Evolutionary conservation across 2,329 filamentous ascomycete species (phyloP).

Genomic region (Penicillium oxalicum): DNA sequence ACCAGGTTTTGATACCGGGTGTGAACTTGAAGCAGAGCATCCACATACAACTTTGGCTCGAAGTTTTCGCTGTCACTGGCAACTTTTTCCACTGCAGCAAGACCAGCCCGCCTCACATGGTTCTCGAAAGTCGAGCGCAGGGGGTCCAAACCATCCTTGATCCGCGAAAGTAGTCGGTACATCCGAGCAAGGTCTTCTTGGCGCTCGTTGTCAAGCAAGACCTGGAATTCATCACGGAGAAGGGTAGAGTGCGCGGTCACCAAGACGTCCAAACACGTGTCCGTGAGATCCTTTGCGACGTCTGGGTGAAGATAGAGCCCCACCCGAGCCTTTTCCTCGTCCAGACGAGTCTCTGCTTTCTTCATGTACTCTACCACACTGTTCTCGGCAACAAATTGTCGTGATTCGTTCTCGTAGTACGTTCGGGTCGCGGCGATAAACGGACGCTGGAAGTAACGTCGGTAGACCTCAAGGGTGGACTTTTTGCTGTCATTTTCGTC

Average conservation of each 20-base stretch:
- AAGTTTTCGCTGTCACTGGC: constrained; percentile 80
- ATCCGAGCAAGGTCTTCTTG: constrained; percentile 94
- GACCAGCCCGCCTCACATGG: constrained; percentile 84
- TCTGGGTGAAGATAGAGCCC: constrained; percentile 86
- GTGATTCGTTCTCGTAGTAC: constrained; percentile 90
- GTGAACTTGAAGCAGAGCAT: constrained; percentile 89
- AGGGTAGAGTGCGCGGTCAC: constrained; percentile 81
- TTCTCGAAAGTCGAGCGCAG: constrained; percentile 81
- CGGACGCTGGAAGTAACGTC: constrained; percentile 83
- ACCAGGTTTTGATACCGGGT: constrained; percentile 88
- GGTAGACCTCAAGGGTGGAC: constrained; percentile 91
- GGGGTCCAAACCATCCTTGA: constrained; percentile 85
- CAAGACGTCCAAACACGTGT: constrained; percentile 78
- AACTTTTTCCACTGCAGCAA: constrained; percentile 85
- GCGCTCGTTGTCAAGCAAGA: constrained; percentile 85
- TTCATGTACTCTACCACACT: constrained; percentile 99
- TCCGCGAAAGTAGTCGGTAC: constrained; percentile 85
- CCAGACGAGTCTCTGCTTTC: constrained; percentile 83
- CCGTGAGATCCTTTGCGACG: constrained; percentile 77
- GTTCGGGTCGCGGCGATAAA: constrained; percentile 77
- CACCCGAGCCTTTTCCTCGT: constrained; percentile 92
- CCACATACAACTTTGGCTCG: constrained; percentile 94
- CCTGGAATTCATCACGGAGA: constrained; percentile 92
- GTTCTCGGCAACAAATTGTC: constrained; percentile 91
- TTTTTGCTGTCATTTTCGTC: constrained; percentile 91